Evolutionary conservation across 2,329 filamentous ascomycete species (phyloP).

Genomic region (Penicillium sclerotiorum): DNA sequence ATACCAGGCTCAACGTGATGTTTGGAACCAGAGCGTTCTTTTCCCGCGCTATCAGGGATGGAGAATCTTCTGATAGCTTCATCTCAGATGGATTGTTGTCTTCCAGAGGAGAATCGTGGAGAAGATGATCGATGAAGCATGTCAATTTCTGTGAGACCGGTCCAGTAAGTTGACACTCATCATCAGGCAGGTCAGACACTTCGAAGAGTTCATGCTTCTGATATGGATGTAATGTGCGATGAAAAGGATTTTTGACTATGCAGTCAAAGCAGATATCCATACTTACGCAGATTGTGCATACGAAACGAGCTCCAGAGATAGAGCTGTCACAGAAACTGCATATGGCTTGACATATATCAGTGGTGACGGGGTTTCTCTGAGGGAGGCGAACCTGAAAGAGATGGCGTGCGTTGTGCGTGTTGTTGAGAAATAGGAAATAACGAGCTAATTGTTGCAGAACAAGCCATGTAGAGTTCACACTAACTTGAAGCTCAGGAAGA

Average conservation of each 20-base stretch:
- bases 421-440: conserved; percentile 5
- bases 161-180: neutral
- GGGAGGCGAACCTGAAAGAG: neutral
- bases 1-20: neutral
- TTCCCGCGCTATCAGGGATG: neutral
- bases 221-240: conserved; percentile 1
- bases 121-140: neutral
- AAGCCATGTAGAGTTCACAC: neutral
- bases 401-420: neutral
- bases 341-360: neutral
- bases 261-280: conserved; percentile 5
- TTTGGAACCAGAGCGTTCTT: conserved; percentile 1
- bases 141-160: neutral
- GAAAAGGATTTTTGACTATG: neutral
- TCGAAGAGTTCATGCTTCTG: conserved; percentile 4
- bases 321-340: neutral
- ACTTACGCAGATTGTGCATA: conserved; percentile 3
- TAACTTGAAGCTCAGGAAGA: neutral
- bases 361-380: neutral
- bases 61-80: neutral
- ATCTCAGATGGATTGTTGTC: neutral
- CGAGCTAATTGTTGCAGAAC: conserved; percentile 5
- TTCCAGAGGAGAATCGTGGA: neutral
- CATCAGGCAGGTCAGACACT: neutral
- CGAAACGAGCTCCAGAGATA: neutral